These are phyloP conservation scores for Colletotrichum scovillei DNA, from an alignment of 2,329 filamentous ascomycete genomes.

Conservation along the genomic window DNA sequence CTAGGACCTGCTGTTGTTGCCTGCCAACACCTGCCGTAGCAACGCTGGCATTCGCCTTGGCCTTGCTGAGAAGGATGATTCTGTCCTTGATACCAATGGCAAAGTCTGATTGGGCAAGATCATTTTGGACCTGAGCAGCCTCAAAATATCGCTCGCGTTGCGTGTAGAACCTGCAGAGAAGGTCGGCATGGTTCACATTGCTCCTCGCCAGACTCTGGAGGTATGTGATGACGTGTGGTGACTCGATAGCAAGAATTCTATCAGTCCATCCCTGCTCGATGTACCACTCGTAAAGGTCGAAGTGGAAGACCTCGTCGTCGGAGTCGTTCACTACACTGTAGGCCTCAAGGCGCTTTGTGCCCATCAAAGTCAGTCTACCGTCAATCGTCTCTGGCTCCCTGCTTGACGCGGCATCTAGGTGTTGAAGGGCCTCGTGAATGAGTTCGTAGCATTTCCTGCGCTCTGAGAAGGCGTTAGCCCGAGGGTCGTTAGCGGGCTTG, in stretches of 20 bases:
- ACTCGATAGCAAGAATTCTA: slow-evolving; percentile 85
- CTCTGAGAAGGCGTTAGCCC: slow-evolving; percentile 74
- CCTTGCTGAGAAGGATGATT: slow-evolving; percentile 89
- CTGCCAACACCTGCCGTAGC: slow-evolving; percentile 80
- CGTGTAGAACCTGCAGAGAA: slow-evolving; percentile 93
- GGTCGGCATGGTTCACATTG: slow-evolving; percentile 83
- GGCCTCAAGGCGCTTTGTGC: slow-evolving; percentile 85
- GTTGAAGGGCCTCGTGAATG: slow-evolving; percentile 83
- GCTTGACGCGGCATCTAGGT: slow-evolving; percentile 78
- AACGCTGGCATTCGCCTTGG: slow-evolving; percentile 92
- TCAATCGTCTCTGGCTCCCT: slow-evolving; percentile 80
- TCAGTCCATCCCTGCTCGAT: slow-evolving; percentile 86
- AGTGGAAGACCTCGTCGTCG: slow-evolving; percentile 93
- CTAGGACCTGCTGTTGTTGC: slow-evolving; percentile 84
- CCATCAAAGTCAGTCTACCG: slow-evolving; percentile 79
- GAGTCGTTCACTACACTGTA: slow-evolving; percentile 91
- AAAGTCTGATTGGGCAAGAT: slow-evolving; percentile 87
- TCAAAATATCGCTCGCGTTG: slow-evolving; percentile 86
- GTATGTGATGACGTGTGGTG: slow-evolving; percentile 87
- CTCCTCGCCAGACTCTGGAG: slow-evolving; percentile 80
- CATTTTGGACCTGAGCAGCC: slow-evolving; percentile 86
- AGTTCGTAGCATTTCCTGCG: slow-evolving; percentile 86
- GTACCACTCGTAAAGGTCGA: slow-evolving; percentile 98
- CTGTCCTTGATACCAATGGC: slow-evolving; percentile 82
- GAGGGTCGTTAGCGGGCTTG: slow-evolving; percentile 76